Conservation (phyloP, 257 asterid genomes). For the Penstemon eatonii region DNA sequence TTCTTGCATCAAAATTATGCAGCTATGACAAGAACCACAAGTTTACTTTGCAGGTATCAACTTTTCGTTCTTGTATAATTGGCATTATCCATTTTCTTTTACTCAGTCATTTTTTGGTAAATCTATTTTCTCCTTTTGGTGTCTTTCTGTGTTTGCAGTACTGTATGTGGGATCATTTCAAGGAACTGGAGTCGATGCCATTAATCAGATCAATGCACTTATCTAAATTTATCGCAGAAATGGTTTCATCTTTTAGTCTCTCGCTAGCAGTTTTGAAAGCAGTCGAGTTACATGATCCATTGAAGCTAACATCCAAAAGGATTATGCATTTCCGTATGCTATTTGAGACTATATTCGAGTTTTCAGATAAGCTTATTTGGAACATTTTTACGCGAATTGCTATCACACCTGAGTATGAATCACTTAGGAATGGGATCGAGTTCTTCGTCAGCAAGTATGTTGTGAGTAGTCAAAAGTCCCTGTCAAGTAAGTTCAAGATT, state of each 20-base stretch:
- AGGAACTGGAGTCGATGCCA: constrained; percentile 78
- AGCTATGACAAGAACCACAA: constrained; percentile 88
- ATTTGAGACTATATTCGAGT: constrained; percentile 69
- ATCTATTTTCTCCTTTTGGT: not conserved
- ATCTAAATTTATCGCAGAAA: constrained; percentile 73
- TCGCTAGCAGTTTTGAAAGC: constrained; percentile 77
- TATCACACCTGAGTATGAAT: constrained; percentile 63
- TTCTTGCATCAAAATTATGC: constrained; percentile 86
- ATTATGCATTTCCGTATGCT: constrained; percentile 89
- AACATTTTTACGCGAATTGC: constrained; percentile 82
- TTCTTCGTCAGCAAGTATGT: constrained; percentile 72
- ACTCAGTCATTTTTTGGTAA: not conserved
- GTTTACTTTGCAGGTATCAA: constrained; percentile 84
- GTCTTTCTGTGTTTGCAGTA: constrained; percentile 46
- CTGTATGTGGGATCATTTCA: constrained; percentile 95
- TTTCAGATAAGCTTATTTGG: constrained; percentile 72
- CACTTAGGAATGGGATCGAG: constrained; percentile 66
- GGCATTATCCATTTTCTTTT: not conserved
- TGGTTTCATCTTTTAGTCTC: constrained; percentile 69
- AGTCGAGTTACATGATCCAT: constrained; percentile 59
- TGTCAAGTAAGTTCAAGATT: constrained; percentile 55
- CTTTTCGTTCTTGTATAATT: constrained; percentile 19
- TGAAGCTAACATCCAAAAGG: constrained; percentile 58
- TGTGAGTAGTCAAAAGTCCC: constrained; percentile 35
- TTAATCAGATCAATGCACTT: constrained; percentile 85